Evolutionary conservation across 495 filamentous ascomycete genomes (phyloP), one percentile per base, ranked within the genome.

Genomic region (Gamarada debralockiae): DNA sequence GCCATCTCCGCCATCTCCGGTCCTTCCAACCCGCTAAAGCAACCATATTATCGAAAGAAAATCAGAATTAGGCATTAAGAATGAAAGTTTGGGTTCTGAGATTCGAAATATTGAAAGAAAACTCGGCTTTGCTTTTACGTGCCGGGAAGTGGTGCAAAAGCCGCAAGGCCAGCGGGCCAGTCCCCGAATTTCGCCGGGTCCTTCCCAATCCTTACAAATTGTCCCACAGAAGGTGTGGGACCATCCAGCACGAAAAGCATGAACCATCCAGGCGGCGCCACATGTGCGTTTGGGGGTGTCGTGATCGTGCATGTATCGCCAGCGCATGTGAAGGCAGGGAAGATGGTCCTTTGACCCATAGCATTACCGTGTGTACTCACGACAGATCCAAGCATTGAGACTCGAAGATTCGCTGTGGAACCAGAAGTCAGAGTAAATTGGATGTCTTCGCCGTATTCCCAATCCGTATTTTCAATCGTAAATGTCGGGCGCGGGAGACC

Each of bases 351-450:
- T 36, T 78, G 76, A 29, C 82, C 82, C 74, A 85, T 80, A 18
- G 72, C 74, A 65, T 83, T 84, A 24, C 82, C 82, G 60, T 86
- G 82, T 0, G 82, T 86, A 63, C 70, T 76, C 0, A 77, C 70
- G 2, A 78, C 80, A 5, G 78, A 67, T 4, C 77, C 81, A 5
- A 86, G 65, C 0, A 86, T 71, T 3, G 79, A 77, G 3, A 77
- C 75, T 40, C 71, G 66, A 49, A 78, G 71, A 38, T 53, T 60
- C 5, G 74, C 74, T 7, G n/a, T n/a, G n/a, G n/a, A n/a, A n/a
- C 60, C 33, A 2, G 37, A 52, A 18, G 70, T 69, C 1, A 71
- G 62, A 0, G 63, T 71, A 54, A 82, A 71, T 15, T 66, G 69
- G 25, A 72, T 58, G 0, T 8, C 49, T 13, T 67, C 57, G 43